phyloP scores from a whole-genome alignment of 2,329 filamentous ascomycete species.

The Dactylellina leptospora region DNA sequence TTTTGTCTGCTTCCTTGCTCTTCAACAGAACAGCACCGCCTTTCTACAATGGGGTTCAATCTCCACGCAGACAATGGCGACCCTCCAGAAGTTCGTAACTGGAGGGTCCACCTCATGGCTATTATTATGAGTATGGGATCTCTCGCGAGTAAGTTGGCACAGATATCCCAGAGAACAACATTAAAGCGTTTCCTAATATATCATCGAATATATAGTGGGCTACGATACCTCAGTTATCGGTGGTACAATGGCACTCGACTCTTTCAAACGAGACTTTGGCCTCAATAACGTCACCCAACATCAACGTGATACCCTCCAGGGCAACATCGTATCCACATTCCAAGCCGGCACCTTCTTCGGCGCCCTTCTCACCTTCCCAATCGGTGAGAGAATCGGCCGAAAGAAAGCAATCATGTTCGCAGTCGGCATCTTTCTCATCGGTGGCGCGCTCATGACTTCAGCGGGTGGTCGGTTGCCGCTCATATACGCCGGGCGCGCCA shows the following conservation, averaged over 20 bases:
- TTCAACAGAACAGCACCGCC: slow-evolving; percentile 4
- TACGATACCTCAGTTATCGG: slow-evolving; percentile 79
- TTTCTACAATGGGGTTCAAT: slow-evolving; percentile 19
- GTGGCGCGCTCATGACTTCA: slow-evolving; percentile 57
- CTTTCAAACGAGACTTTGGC: slow-evolving; percentile 74
- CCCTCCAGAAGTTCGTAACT: slow-evolving; percentile 30
- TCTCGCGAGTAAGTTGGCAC: slow-evolving; percentile 31
- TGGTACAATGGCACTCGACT: slow-evolving; percentile 75
- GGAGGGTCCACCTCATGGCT: slow-evolving; percentile 42
- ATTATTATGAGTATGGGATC: slow-evolving; percentile 42
- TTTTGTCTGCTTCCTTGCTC: not conserved
- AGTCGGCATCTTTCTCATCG: slow-evolving; percentile 62
- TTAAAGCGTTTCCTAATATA: not conserved
- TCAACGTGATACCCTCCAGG: slow-evolving; percentile 61
- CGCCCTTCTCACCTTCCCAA: slow-evolving; percentile 62
- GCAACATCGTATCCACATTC: slow-evolving; percentile 61
- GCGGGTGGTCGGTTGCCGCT: slow-evolving; percentile 60
- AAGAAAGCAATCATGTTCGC: slow-evolving; percentile 65
- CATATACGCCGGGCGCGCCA: slow-evolving; percentile 70
- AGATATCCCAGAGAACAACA: not conserved
- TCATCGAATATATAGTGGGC: slow-evolving; percentile 27
- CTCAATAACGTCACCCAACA: slow-evolving; percentile 61
- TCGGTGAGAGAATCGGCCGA: slow-evolving; percentile 65
- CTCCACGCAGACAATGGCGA: slow-evolving; percentile 32
- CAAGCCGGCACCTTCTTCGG: slow-evolving; percentile 63